These are phyloP conservation scores for Alternaria viburni DNA, from an alignment of 2,329 filamentous ascomycete genomes.

Conservation along the genomic window DNA sequence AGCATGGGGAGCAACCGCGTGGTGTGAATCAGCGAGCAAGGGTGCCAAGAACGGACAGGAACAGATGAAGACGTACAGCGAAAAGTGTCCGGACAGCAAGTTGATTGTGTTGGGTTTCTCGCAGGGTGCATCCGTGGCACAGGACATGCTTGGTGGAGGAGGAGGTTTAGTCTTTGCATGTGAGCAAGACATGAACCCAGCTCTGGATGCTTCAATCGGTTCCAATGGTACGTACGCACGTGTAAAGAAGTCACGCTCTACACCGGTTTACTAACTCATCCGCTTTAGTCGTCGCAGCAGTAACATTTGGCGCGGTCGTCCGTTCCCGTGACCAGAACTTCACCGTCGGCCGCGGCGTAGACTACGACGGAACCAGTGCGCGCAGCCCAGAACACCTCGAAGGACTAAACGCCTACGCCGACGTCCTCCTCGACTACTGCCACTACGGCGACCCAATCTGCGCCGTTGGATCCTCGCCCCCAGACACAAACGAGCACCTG, in stretches of 20 bases:
- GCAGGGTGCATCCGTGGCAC: slow-evolving; percentile 33
- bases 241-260: neutral
- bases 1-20: slow-evolving; percentile 28
- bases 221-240: slow-evolving; percentile 24
- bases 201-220: slow-evolving; percentile 28
- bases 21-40: slow-evolving; percentile 35
- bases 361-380: slow-evolving; percentile 28
- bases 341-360: slow-evolving; percentile 28
- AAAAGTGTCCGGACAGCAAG: slow-evolving; percentile 37
- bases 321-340: slow-evolving; percentile 31
- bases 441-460: slow-evolving; percentile 68
- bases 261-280: neutral
- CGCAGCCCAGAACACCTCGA: slow-evolving; percentile 26
- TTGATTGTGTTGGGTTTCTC: slow-evolving; percentile 35
- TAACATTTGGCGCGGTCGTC: slow-evolving; percentile 34
- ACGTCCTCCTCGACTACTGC: slow-evolving; percentile 67
- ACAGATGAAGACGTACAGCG: slow-evolving; percentile 31
- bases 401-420: slow-evolving; percentile 22
- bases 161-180: slow-evolving; percentile 34
- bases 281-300: slow-evolving; percentile 30
- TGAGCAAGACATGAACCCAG: slow-evolving; percentile 26
- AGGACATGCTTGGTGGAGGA: slow-evolving; percentile 39
- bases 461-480: slow-evolving; percentile 60
- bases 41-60: slow-evolving; percentile 30
- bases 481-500: slow-evolving; percentile 62